Base-by-base conservation (phyloP, 768 basidiomycete genomes). In the Imleria badia region DNA sequence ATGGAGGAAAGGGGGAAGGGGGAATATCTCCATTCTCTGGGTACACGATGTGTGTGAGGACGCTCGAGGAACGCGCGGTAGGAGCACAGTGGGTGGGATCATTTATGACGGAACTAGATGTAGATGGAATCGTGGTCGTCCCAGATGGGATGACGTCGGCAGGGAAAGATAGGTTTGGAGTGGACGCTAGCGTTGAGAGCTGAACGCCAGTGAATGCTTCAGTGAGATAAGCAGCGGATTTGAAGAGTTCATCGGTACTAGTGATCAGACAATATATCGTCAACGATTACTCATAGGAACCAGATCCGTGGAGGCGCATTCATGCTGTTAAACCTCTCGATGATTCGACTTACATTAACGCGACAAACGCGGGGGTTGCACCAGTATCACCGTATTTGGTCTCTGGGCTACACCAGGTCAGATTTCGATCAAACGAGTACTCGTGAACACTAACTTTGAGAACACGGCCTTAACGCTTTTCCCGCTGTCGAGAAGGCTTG, bases 201-300 rank as follows among this genome's bases (percentile, higher is more conserved):
- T 62, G 68, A n/a, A 62, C 60, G 15, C 70, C 68, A 30, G 66
- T 72, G 26, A 83, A 83, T 13, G 84, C 79, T 63, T 91, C 89
- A 0, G 89, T 86, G 52, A 91, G 77, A 60, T 87, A 90, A 7
- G 85, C 84, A 12, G 87, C 82, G 1, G 87, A 78, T 69, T 91
- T 91, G 73, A 84, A 81, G 38, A 90, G 78, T 63, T 91, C 89
- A 62, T 91, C 89, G 7, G 86, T 79, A 58, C 89, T 91, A 55
- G 12, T 40, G 15, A 34, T 31, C 11, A 35, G 22, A 48, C 43
- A 50, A 29, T 20, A 52, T 15, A 33, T 39, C 17, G 31, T 60
- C 54, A 67, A 33, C 14, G 10, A 51, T 46, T 2, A 2, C 23
- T 19, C 41, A 3, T 42, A 17, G 23, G 17, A 46, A 45, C n/a